Evolutionary conservation across 2,329 filamentous ascomycete species (phyloP).

Genomic region (Fusarium nelsonii): DNA sequence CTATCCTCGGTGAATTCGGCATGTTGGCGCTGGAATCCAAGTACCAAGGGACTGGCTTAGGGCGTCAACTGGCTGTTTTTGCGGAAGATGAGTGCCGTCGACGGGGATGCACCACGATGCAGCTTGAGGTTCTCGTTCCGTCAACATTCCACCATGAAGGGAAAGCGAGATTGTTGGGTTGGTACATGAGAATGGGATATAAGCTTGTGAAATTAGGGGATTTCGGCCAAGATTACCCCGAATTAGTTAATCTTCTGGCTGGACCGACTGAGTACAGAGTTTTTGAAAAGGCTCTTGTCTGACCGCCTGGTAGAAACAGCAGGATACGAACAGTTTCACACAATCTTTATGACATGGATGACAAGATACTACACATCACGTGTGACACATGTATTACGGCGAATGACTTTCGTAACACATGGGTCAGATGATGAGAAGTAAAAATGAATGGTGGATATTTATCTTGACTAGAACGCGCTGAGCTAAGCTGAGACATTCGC

Average conservation of each 20-base stretch:
- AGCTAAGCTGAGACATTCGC: neutral
- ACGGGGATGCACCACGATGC: conserved; percentile 48
- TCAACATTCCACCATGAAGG: conserved; percentile 44
- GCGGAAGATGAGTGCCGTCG: conserved; percentile 47
- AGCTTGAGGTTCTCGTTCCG: conserved; percentile 49
- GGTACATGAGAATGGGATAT: conserved; percentile 51
- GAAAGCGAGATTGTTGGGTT: conserved; percentile 46
- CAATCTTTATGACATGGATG: neutral
- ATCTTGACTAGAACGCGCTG: neutral
- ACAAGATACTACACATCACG: neutral
- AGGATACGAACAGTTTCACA: neutral
- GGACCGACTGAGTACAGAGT: conserved; percentile 48
- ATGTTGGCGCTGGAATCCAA: conserved; percentile 48
- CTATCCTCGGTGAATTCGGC: conserved; percentile 45
- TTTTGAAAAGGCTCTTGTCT: conserved; percentile 46
- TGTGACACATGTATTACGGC: neutral
- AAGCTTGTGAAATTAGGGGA: conserved; percentile 43
- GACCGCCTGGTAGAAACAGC: neutral
- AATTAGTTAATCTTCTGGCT: conserved; percentile 42
- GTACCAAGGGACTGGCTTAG: conserved; percentile 45
- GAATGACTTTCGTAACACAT: too few relatives aligned
- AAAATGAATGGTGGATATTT: neutral
- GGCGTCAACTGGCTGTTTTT: conserved; percentile 45
- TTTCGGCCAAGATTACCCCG: conserved; percentile 49
- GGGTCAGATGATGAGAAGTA: neutral